These are phyloP conservation scores for Periconia macrospinosa DNA, from an alignment of 2,329 filamentous ascomycete species.

Conservation along the genomic window DNA sequence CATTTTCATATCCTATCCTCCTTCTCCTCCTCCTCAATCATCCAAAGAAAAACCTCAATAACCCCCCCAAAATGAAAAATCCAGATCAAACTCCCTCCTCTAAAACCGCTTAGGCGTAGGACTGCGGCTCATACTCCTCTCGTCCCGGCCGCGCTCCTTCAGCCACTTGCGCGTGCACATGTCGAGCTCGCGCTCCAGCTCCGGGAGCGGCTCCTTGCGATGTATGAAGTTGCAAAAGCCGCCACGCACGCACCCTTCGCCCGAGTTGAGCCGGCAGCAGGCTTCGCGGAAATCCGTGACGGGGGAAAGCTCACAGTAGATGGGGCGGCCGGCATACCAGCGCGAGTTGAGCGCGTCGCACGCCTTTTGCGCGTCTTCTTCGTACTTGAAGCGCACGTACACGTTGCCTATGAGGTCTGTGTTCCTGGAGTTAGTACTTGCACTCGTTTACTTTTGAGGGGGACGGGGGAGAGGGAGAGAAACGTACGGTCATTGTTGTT, in stretches of 20 bases:
- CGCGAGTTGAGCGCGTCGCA: constrained; percentile 92
- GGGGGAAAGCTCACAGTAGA: constrained; percentile 96
- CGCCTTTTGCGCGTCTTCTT: constrained; percentile 89
- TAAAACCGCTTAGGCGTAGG: constrained; percentile 63
- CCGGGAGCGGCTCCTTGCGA: constrained; percentile 87
- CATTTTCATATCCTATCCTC: no score
- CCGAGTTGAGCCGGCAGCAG: constrained; percentile 90
- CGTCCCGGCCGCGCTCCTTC: constrained; percentile 79
- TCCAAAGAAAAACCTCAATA: no score
- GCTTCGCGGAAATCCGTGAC: constrained; percentile 98
- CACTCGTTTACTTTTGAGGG: not conserved
- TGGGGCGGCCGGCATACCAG: constrained; percentile 95
- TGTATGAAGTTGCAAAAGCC: constrained; percentile 99
- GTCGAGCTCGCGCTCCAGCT: constrained; percentile 85
- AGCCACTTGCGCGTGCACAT: constrained; percentile 97
- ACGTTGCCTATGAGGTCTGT: constrained; percentile 95
- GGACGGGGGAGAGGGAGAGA: not conserved
- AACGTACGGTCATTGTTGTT: constrained; percentile 95
- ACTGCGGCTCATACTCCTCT: constrained; percentile 77
- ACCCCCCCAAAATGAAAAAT: no score
- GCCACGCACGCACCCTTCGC: constrained; percentile 92
- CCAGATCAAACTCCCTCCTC: no score
- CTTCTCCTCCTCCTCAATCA: no score
- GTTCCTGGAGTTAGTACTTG: constrained; percentile 7
- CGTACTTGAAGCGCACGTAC: constrained; percentile 99